Conservation (phyloP, 2,329 filamentous ascomycete species). For the Laburnicola sp. region DNA sequence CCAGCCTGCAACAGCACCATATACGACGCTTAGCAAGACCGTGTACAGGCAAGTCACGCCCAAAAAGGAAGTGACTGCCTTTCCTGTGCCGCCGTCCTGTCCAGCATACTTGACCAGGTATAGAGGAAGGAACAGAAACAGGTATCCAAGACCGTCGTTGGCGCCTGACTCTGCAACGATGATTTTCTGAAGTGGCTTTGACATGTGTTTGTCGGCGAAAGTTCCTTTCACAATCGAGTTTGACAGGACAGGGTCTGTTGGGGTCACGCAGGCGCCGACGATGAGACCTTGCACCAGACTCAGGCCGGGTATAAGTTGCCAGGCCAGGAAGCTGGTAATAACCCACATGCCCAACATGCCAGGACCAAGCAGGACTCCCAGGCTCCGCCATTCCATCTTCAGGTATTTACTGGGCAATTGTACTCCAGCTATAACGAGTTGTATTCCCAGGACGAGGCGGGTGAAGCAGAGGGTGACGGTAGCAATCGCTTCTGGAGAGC, state of each 20-base stretch:
- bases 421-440: constrained; percentile 80
- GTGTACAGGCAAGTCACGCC: constrained; percentile 79
- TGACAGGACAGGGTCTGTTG: constrained; percentile 80
- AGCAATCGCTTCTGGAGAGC: constrained; percentile 60
- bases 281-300: constrained; percentile 70
- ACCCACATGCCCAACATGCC: constrained; percentile 85
- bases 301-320: constrained; percentile 69
- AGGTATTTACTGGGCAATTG: constrained; percentile 82
- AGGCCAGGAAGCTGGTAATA: constrained; percentile 72
- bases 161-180: constrained; percentile 70
- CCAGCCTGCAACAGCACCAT: constrained; percentile 75
- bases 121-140: constrained; percentile 79
- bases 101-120: constrained; percentile 76
- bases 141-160: constrained; percentile 83
- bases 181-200: constrained; percentile 71
- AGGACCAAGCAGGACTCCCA: constrained; percentile 74
- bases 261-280: constrained; percentile 58
- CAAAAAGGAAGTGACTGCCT: constrained; percentile 76
- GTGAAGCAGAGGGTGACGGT: constrained; percentile 77
- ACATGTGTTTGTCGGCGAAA: constrained; percentile 84
- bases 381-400: constrained; percentile 70
- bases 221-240: constrained; percentile 87
- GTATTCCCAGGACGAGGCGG: constrained; percentile 79
- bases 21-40: constrained; percentile 72
- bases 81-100: constrained; percentile 52